Conservation (phyloP, 1,139 yeast species). For the Blastobotrys apis region DNA sequence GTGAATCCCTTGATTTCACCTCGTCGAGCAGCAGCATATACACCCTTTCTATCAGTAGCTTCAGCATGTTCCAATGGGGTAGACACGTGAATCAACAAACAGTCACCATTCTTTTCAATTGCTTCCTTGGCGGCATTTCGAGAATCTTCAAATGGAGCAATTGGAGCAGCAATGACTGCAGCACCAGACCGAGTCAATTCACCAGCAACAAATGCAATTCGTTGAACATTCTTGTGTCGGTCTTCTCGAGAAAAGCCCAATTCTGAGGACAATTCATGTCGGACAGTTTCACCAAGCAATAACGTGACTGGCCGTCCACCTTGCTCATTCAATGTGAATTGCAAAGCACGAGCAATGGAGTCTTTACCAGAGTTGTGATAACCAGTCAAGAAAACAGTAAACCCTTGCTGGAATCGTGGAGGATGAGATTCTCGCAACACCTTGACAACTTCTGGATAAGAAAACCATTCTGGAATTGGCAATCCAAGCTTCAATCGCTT, state of each 20-base stretch:
- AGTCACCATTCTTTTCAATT: slow-evolving; percentile 46
- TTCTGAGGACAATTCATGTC: slow-evolving; percentile 42
- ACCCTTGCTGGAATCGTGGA: slow-evolving; percentile 86
- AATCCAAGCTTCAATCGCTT: slow-evolving; percentile 81
- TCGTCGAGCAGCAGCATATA: slow-evolving; percentile 42
- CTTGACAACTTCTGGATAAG: slow-evolving; percentile 92
- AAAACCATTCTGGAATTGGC: slow-evolving; percentile 93
- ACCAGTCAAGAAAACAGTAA: slow-evolving; percentile 62
- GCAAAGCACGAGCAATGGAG: slow-evolving; percentile 76
- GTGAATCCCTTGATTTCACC: slow-evolving; percentile 47
- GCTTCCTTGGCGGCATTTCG: slow-evolving; percentile 39
- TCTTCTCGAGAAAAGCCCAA: slow-evolving; percentile 42
- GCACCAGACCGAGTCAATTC: slow-evolving; percentile 88
- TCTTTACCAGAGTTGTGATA: slow-evolving; percentile 55
- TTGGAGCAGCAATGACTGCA: slow-evolving; percentile 73
- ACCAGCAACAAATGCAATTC: slow-evolving; percentile 59
- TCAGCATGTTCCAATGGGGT: slow-evolving; percentile 46
- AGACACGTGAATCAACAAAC: slow-evolving; percentile 46
- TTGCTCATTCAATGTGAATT: slow-evolving; percentile 85
- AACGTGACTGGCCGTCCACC: slow-evolving; percentile 84
- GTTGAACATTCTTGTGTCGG: slow-evolving; percentile 40
- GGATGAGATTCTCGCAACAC: slow-evolving; percentile 92
- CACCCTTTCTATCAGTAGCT: slow-evolving; percentile 47
- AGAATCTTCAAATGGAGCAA: slow-evolving; percentile 44
- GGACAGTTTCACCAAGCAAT: slow-evolving; percentile 49